These are phyloP conservation scores for Lasiosphaeria ovina DNA, from an alignment of 495 filamentous ascomycete species.

Conservation along the genomic window DNA sequence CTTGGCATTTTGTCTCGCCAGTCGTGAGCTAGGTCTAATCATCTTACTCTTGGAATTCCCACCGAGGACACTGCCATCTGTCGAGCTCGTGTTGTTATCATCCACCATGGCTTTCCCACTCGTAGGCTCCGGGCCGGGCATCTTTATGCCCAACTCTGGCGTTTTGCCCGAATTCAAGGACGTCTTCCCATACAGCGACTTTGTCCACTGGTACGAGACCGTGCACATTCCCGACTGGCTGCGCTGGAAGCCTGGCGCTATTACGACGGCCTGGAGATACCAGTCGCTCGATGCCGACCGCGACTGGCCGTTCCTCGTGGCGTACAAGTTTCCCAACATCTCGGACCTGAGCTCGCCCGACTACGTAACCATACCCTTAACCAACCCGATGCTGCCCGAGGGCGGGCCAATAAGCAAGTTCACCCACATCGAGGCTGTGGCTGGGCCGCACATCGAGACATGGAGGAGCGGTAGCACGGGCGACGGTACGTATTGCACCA, in stretches of 20 bases:
- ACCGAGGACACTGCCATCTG: too few relatives aligned
- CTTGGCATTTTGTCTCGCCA: too few relatives aligned
- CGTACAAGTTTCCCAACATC: constrained; percentile 22
- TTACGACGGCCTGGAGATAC: constrained; percentile 19
- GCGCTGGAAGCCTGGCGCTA: constrained; percentile 19
- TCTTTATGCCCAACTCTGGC: too few relatives aligned
- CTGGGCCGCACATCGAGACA: constrained; percentile 20
- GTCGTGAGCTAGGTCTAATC: too few relatives aligned
- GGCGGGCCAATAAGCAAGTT: constrained; percentile 22
- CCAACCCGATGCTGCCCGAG: constrained; percentile 20
- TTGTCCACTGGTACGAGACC: constrained; percentile 19
- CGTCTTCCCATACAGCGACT: too few relatives aligned
- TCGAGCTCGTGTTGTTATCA: too few relatives aligned
- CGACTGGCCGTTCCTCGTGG: constrained; percentile 19
- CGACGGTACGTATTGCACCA: not conserved
- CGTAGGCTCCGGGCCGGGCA: too few relatives aligned
- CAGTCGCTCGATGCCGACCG: constrained; percentile 12
- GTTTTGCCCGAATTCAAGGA: too few relatives aligned
- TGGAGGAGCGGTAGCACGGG: constrained; percentile 17
- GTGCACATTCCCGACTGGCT: constrained; percentile 29
- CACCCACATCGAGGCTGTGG: constrained; percentile 8
- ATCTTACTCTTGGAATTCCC: too few relatives aligned
- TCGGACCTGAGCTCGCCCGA: constrained; percentile 19
- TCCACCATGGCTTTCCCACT: too few relatives aligned
- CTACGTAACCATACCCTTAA: constrained; percentile 15